These are phyloP conservation scores for Saccharomyces paradoxus DNA, from an alignment of 805 yeast species.

Conservation along the genomic window DNA sequence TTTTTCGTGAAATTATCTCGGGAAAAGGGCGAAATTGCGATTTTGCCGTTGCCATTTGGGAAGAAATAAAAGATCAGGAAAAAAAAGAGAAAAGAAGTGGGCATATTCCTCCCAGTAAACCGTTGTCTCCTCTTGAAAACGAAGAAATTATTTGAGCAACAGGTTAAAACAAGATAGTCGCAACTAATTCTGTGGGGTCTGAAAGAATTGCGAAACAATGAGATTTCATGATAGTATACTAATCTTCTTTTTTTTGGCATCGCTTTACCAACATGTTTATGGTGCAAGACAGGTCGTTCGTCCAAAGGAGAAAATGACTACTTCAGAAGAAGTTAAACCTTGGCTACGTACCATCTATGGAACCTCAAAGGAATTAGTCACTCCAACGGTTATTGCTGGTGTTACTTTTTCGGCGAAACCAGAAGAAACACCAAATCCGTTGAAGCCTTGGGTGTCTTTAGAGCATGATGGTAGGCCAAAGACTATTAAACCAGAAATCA, in stretches of 20 bases:
- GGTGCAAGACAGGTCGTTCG: slow-evolving; percentile 27
- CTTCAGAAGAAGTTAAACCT: slow-evolving; percentile 42
- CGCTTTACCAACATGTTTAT: slow-evolving; percentile 1
- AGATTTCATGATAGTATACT: not conserved
- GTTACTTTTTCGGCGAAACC: slow-evolving; percentile 46
- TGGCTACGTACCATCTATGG: slow-evolving; percentile 70
- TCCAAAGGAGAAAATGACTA: slow-evolving; percentile 31
- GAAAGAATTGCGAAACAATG: not conserved
- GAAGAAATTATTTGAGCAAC: not conserved
- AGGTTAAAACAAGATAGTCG: not conserved
- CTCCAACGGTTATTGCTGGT: slow-evolving; percentile 57
- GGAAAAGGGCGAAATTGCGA: not conserved
- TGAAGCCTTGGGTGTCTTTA: slow-evolving; percentile 75
- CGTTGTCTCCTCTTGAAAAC: not conserved
- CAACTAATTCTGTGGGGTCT: not conserved
- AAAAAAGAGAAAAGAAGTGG: not conserved
- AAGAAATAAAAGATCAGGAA: not conserved
- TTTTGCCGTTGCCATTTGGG: not conserved
- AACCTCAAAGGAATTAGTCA: slow-evolving; percentile 50
- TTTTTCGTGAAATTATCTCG: not conserved
- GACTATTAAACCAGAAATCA: slow-evolving; percentile 67
- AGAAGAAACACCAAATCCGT: slow-evolving; percentile 44
- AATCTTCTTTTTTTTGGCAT: not conserved
- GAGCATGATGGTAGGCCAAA: slow-evolving; percentile 72
- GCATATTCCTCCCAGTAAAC: not conserved